Percentiles rank a stretch among this genome's conserved stretches.
Evolutionary conservation across 2,329 filamentous ascomycete species (phyloP).

Genomic region (Fusarium citri): DNA sequence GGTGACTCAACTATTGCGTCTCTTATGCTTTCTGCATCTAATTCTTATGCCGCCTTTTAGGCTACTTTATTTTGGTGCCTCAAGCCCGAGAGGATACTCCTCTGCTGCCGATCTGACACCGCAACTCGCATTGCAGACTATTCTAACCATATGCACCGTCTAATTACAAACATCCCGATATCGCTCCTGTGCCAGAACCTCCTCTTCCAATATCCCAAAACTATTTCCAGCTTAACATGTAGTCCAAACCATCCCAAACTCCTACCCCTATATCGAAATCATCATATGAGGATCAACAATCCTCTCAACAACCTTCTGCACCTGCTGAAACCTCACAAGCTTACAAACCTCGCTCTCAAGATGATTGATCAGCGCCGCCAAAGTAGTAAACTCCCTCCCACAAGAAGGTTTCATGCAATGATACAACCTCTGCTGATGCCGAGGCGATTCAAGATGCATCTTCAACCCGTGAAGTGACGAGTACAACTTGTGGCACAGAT

Average conservation of each 20-base stretch:
- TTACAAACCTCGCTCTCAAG: constrained; percentile 59
- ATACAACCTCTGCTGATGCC: constrained; percentile 53
- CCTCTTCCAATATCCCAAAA: neutral
- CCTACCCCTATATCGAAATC: neutral
- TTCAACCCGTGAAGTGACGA: constrained; percentile 52
- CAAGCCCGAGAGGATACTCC: too few relatives aligned
- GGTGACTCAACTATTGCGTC: too few relatives aligned
- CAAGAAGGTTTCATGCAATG: constrained; percentile 55
- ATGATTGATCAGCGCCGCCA: constrained; percentile 57
- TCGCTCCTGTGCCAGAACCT: neutral
- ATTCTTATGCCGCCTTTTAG: too few relatives aligned
- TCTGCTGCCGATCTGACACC: too few relatives aligned
- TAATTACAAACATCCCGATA: neutral
- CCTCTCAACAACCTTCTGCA: constrained; percentile 48
- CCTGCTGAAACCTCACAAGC: constrained; percentile 53
- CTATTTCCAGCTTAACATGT: neutral
- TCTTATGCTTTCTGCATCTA: too few relatives aligned
- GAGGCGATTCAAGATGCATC: constrained; percentile 65
- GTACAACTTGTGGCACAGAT: constrained; percentile 62
- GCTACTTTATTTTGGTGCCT: too few relatives aligned
- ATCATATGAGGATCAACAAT: constrained; percentile 29
- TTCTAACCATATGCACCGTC: neutral
- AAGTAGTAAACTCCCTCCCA: constrained; percentile 52
- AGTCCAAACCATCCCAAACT: too few relatives aligned
- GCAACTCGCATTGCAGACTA: neutral